Evolutionary conservation across 2,329 filamentous ascomycete species (phyloP), one percentile per base, ranked within the genome.

Genomic region (Alternaria incomplexa): DNA sequence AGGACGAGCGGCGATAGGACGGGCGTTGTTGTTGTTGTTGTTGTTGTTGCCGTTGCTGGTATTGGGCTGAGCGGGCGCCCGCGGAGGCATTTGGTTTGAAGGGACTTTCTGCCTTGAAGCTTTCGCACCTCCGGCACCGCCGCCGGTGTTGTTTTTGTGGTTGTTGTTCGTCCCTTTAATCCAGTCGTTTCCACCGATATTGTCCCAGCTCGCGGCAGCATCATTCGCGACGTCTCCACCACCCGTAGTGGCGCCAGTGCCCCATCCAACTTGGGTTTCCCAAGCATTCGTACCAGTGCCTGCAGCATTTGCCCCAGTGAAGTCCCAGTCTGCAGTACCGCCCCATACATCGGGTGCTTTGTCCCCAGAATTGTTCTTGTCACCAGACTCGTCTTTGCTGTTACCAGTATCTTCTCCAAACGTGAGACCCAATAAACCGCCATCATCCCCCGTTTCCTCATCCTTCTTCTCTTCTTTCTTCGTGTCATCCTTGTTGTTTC

Each of bases 31-130:
- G 50, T 25, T 56, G 23, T 23, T 40, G 4, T 26, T 26, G 8
- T 26, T 26, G 8, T n/a, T 40, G 32, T 40, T 40, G 15, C n/a
- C 9, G 36, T 40, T 25, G 40, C 6, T 30, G 3, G 53, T 13
- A n/a, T 46, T 56, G 44, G 55, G 61, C 23, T 56, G 54, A 3
- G 62, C 25, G 30, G 20, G 40, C 3, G 56, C 12, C 1, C 60
- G 53, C 0, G 65, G 65, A 2, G 58, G 40, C n/a, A 52, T 9
- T 40, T 61, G 61, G 20, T 48, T 63, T 4, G 64, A 57, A 20
- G 20, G 22, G 13, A 43, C 3, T 8, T 58, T 59, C 6, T 62
- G 57, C 10, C 53, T 22, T 40, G 36, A 17, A 40, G 36, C 36
- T 17, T 17, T 40, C 9, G 36, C 15, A 40, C 2, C 36, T 40